Conservation (phyloP, 768 basidiomycete species). For the Lentinula edodes region DNA sequence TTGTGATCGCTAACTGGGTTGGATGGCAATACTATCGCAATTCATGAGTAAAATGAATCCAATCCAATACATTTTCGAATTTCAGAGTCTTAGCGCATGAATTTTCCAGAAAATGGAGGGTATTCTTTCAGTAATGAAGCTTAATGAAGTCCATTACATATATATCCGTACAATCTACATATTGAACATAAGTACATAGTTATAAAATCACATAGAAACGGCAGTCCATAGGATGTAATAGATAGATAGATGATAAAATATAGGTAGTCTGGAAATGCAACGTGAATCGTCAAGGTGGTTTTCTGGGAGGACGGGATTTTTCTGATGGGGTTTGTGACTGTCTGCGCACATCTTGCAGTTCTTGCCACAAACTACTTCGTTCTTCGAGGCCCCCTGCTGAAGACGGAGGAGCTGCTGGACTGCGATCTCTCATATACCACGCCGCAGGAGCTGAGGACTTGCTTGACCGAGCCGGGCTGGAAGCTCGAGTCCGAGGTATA, state of each 20-base stretch:
- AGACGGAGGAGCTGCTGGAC: slow-evolving; percentile 18
- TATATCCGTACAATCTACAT: too few species aligned
- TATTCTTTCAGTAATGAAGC: too few species aligned
- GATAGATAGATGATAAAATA: not conserved
- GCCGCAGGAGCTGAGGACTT: slow-evolving; percentile 10
- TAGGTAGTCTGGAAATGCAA: not conserved
- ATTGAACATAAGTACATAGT: not conserved
- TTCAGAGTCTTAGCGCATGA: too few species aligned
- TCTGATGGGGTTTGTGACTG: slow-evolving; percentile 42
- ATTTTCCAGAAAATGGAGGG: too few species aligned
- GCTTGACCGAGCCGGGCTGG: slow-evolving; percentile 18
- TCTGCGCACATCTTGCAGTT: slow-evolving; percentile 44
- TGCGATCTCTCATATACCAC: slow-evolving; percentile 8
- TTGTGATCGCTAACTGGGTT: slow-evolving; percentile 97
- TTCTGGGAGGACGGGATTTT: slow-evolving; percentile 28
- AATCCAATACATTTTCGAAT: too few species aligned
- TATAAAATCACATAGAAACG: not conserved
- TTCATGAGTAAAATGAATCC: slow-evolving; percentile 42
- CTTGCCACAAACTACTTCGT: slow-evolving; percentile 48
- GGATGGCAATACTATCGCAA: slow-evolving; percentile 98
- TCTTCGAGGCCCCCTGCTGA: slow-evolving; percentile 28
- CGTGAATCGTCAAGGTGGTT: slow-evolving; percentile 22
- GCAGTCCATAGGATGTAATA: not conserved
- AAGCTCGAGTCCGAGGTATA: slow-evolving; percentile 18
- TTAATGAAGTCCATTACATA: too few species aligned